A percentile compares a stretch with the other conserved stretches of the same genome.
Evolutionary conservation across 2,329 filamentous ascomycete genomes (phyloP).

Genomic region (Fusarium sterilihyphosum): DNA sequence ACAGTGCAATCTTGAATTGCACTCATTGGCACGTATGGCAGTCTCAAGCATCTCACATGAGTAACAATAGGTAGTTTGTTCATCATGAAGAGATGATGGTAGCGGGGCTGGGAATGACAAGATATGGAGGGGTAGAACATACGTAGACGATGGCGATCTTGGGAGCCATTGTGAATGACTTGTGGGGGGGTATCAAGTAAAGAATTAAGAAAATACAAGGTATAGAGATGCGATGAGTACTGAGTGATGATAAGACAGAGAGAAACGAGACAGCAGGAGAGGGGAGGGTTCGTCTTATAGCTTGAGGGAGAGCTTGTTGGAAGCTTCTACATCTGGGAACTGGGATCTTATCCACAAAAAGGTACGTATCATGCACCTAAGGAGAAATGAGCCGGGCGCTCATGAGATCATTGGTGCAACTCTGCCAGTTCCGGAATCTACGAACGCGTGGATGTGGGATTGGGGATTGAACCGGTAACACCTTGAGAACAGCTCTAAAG

Average conservation of each 20-base stretch:
- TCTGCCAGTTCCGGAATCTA: constrained; percentile 21
- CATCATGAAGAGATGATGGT: constrained; percentile 3
- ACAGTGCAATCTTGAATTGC: background rate
- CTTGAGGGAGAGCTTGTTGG: constrained; percentile 12
- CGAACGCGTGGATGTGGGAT: constrained; percentile 6
- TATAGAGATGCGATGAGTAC: background rate
- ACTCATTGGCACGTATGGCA: background rate
- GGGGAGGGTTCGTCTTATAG: constrained; percentile 42
- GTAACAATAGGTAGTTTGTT: background rate
- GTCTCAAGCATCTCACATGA: background rate
- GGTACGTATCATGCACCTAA: constrained; percentile 11
- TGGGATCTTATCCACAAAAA: constrained; percentile 10
- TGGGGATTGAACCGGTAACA: background rate
- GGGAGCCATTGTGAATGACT: constrained; percentile 75
- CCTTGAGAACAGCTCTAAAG: background rate
- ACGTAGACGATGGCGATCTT: constrained; percentile 93
- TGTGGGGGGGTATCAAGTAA: constrained; percentile 23
- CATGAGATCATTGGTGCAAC: constrained; percentile 34
- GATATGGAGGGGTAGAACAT: constrained; percentile 52
- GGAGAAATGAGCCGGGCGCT: background rate
- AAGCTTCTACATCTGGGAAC: constrained; percentile 20
- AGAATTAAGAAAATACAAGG: constrained; percentile 5
- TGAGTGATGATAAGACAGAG: background rate
- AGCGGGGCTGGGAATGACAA: background rate
- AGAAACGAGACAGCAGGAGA: constrained; percentile 1